phyloP scores from a whole-genome alignment of 108 stramenopile genomes.

The Schizochytrium sp. region DNA sequence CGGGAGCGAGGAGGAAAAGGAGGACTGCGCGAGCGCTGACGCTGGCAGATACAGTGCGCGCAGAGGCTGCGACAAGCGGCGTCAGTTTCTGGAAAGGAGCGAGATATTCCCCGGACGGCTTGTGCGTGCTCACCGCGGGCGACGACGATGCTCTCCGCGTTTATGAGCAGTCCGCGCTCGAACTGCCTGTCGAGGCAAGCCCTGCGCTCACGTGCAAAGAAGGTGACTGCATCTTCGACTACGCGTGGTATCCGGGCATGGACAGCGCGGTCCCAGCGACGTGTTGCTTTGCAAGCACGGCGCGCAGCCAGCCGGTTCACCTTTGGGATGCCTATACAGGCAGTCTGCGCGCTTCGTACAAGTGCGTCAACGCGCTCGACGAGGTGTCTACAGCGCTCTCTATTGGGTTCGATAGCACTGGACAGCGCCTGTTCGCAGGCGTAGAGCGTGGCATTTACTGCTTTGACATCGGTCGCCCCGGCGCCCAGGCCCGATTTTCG shows the following conservation, averaged over 20 bases:
- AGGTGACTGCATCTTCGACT: background rate
- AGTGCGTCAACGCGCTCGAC: background rate
- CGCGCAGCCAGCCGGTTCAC: constrained; percentile 39
- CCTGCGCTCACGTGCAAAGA: background rate
- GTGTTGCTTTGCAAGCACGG: constrained; percentile 34
- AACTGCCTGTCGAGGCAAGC: background rate
- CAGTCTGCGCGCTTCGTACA: constrained; percentile 36
- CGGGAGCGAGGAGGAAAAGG: background rate
- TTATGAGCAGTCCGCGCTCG: background rate
- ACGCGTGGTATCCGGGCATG: constrained; percentile 20
- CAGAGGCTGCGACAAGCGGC: background rate
- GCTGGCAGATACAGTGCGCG: background rate
- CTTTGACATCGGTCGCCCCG: background rate
- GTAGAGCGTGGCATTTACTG: background rate
- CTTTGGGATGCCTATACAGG: constrained; percentile 44
- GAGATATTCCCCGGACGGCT: background rate
- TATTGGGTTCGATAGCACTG: background rate
- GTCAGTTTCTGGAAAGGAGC: background rate
- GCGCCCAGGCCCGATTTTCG: background rate
- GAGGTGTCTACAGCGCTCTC: background rate
- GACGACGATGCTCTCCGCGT: background rate
- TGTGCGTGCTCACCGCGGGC: background rate
- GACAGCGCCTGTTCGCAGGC: background rate
- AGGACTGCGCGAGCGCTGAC: background rate
- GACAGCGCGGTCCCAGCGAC: constrained; percentile 30